phyloP scores from a whole-genome alignment of 179 eudicot genomes.

The Actinidia chinensis region DNA sequence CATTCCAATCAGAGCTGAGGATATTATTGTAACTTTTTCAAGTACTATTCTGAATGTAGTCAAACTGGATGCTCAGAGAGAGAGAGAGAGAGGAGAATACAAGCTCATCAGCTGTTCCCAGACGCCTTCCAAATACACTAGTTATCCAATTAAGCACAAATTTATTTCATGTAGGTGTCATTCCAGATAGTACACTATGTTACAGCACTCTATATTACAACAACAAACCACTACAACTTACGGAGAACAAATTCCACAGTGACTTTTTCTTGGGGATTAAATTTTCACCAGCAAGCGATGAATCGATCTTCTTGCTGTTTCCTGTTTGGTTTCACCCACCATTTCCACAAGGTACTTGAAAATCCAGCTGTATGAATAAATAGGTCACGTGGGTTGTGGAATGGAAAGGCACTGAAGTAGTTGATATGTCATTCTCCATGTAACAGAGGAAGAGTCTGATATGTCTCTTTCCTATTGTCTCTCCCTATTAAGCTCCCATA shows the following conservation, averaged over 20 bases:
- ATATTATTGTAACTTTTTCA: no score
- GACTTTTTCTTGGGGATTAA: not conserved
- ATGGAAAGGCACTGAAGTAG: constrained; percentile 20
- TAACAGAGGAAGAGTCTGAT: constrained; percentile 8
- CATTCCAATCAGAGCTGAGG: no score
- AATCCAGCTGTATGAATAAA: constrained; percentile 28
- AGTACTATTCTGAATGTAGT: no score
- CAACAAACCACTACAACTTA: not conserved
- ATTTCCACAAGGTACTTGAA: not conserved
- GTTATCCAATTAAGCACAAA: not conserved
- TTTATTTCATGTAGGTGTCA: not conserved
- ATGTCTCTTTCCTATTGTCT: constrained; percentile 15
- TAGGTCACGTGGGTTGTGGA: constrained; percentile 12
- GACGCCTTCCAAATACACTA: not conserved
- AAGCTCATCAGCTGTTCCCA: not conserved
- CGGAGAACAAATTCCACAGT: not conserved
- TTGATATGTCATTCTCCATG: constrained; percentile 28
- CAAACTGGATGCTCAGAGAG: no score
- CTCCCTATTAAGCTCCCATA: constrained; percentile 17
- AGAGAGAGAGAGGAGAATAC: no score
- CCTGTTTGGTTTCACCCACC: not conserved
- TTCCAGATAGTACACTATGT: not conserved
- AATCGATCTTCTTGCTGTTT: not conserved
- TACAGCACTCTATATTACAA: not conserved
- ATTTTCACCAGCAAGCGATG: not conserved